A percentile compares a stretch with the other conserved stretches of the same genome.
Evolutionary conservation across 805 yeast species (phyloP).

Genomic region (Ascoidea asiatica): DNA sequence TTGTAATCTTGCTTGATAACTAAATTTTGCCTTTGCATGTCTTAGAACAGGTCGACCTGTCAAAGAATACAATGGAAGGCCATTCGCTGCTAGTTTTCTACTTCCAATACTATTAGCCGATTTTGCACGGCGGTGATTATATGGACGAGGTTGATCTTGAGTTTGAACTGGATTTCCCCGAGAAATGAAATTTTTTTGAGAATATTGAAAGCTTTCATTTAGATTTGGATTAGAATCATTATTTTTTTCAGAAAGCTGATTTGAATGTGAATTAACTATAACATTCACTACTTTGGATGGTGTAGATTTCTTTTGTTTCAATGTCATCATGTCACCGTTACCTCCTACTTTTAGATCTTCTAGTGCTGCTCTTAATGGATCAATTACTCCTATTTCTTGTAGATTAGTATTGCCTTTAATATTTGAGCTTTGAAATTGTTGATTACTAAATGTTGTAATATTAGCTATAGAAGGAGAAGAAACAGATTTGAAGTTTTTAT

Average conservation of each 20-base stretch:
- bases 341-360: slow-evolving; percentile 29
- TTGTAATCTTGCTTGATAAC: slow-evolving; percentile 44
- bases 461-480: slow-evolving; percentile 1
- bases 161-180: not conserved
- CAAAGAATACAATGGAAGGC: slow-evolving; percentile 32
- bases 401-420: slow-evolving; percentile 10
- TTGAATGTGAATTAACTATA: not conserved
- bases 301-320: slow-evolving; percentile 19
- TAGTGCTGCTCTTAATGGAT: slow-evolving; percentile 42
- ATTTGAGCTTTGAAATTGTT: slow-evolving; percentile 9
- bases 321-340: slow-evolving; percentile 26
- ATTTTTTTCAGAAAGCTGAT: not conserved
- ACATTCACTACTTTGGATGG: slow-evolving; percentile 12
- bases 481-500: not conserved
- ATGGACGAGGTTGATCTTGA: not conserved
- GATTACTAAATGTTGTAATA: slow-evolving; percentile 4
- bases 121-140: not conserved
- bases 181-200: no score
- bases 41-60: slow-evolving; percentile 41
- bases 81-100: slow-evolving; percentile 13
- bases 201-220: not conserved
- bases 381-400: slow-evolving; percentile 15
- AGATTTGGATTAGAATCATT: not conserved
- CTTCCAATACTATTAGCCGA: not conserved
- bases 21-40: slow-evolving; percentile 42